Evolutionary conservation across 2,329 filamentous ascomycete genomes (phyloP).

Genomic region (Nemania serpens): DNA sequence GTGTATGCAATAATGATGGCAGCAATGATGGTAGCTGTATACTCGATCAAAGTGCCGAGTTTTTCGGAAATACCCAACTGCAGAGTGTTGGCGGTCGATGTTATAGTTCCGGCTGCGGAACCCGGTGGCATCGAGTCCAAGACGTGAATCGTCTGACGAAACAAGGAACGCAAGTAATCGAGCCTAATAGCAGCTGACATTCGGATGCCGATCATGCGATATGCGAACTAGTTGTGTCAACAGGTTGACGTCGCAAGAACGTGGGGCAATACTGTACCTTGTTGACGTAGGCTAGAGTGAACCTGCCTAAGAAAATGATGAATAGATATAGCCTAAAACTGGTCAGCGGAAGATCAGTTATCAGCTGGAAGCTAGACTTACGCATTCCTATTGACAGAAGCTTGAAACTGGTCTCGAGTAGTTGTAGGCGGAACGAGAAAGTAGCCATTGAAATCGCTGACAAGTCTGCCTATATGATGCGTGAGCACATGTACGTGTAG

Average conservation of each 20-base stretch:
- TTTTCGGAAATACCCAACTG: conserved; percentile 69
- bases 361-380: conserved; percentile 36
- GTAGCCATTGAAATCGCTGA: conserved; percentile 55
- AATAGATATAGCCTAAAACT: conserved; percentile 66
- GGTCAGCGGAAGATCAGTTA: conserved; percentile 18
- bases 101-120: conserved; percentile 66
- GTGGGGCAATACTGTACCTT: conserved; percentile 45
- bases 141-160: conserved; percentile 68
- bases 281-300: conserved; percentile 65
- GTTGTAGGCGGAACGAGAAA: conserved; percentile 42
- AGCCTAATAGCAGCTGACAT: conserved; percentile 65
- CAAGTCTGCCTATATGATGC: conserved; percentile 45
- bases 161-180: conserved; percentile 66
- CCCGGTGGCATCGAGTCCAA: conserved; percentile 69
- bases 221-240: conserved; percentile 52
- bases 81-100: conserved; percentile 65
- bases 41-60: conserved; percentile 63
- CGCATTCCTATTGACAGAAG: conserved; percentile 51
- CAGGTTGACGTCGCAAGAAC: conserved; percentile 1
- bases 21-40: conserved; percentile 55
- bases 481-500: conserved; percentile 20
- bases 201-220: conserved; percentile 65
- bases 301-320: conserved; percentile 70
- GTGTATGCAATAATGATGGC: conserved; percentile 60
- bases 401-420: conserved; percentile 47